Base-by-base conservation (phyloP, 495 filamentous ascomycete genomes). In the Alectoria sarmentosa region DNA sequence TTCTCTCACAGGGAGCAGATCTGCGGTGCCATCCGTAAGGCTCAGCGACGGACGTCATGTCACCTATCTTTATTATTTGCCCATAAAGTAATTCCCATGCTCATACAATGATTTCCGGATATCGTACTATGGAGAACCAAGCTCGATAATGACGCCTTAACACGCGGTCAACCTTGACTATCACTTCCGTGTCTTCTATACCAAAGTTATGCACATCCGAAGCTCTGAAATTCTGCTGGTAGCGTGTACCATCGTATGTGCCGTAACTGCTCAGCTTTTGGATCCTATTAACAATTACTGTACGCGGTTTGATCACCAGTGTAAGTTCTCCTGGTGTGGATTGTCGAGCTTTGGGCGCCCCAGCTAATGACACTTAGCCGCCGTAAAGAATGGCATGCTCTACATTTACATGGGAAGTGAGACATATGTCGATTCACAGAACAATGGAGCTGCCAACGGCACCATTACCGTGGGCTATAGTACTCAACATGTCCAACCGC, bases 401-500 rank as follows among this genome's bases (percentile, higher is more conserved):
- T 79, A 75, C 57, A 77, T 78, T 56, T 71, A 79, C 61, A 70
- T 73, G 14, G 76, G 76, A 21, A 59, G 69, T n/a, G 70, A 79
- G 62, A 74, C 70, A 7, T 75, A 75, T 55, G 69, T 65, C 8
- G 56, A 68, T 28, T 59, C 66, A 7, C 62, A 69, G 21, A 34
- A 46, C 26, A 55, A 66, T 23, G 67, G 70, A 26, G 28, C 44
- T 42, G n/a, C 65, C 10, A 58, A 55, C 9, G 63, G 67, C 56
- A 59, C 65, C 38, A 56, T 67, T 37, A 70, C 65, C 54, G n/a
- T 61, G 32, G 66, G 71, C 34, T 71, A 71, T 28, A 74, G 72
- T 71, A 60, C 39, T 67, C 58, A 23, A 19, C 17, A 21, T 42
- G 34, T 15, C 54, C 10, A 39, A 49, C 13, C 41, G 7, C 21